phyloP scores from a whole-genome alignment of 331 rosid species.

The Phaseolus coccineus region DNA sequence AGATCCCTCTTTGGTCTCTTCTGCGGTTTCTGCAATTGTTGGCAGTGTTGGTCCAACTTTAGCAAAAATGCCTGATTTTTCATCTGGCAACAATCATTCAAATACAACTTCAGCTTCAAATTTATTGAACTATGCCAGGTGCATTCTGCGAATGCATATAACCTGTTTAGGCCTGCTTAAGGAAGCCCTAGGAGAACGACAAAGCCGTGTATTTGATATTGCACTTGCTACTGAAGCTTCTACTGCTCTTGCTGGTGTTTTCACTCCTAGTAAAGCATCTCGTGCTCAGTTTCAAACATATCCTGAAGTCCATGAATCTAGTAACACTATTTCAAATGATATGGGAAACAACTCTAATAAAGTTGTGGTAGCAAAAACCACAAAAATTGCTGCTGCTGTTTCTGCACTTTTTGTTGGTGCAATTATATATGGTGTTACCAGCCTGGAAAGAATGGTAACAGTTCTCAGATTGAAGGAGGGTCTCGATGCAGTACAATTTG shows the following conservation, averaged over 20 bases:
- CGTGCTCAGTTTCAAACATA: conserved; percentile 75
- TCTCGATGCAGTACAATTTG: conserved; percentile 77
- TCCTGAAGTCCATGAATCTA: conserved; percentile 72
- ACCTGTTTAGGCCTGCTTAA: conserved; percentile 81
- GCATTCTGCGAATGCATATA: conserved; percentile 75
- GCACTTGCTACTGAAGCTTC: conserved; percentile 92
- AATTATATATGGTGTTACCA: conserved; percentile 76
- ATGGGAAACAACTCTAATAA: conserved; percentile 53
- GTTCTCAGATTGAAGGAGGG: conserved; percentile 82
- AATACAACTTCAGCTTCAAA: conserved; percentile 60
- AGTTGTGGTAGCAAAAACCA: conserved; percentile 59
- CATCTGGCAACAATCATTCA: conserved; percentile 61
- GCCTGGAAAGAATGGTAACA: conserved; percentile 86
- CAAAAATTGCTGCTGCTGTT: conserved; percentile 79
- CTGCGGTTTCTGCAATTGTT: conserved; percentile 89
- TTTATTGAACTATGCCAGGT: conserved; percentile 72
- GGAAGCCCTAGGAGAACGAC: conserved; percentile 96
- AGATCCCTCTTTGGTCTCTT: conserved; percentile 89
- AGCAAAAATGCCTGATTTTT: conserved; percentile 69
- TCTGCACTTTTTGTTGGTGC: conserved; percentile 88
- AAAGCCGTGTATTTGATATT: conserved; percentile 90
- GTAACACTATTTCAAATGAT: conserved; percentile 58
- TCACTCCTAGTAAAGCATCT: conserved; percentile 78
- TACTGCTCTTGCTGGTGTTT: conserved; percentile 72
- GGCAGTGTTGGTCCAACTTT: conserved; percentile 69